These are phyloP conservation scores for Trichoderma simmonsii DNA, from an alignment of 2,329 filamentous ascomycete species.

Conservation along the genomic window DNA sequence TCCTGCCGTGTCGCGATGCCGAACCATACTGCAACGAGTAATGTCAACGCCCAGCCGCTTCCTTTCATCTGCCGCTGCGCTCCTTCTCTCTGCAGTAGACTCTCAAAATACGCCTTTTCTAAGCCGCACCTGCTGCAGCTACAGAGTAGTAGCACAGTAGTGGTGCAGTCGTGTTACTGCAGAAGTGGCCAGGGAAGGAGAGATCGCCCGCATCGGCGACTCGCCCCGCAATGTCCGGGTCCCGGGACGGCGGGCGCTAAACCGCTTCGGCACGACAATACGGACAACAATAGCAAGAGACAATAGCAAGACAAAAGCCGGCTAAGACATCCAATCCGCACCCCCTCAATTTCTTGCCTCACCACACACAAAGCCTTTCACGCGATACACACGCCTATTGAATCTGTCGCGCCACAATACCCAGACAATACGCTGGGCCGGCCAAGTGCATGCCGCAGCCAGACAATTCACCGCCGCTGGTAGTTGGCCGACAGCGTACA, in stretches of 20 bases:
- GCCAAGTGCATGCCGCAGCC: neutral
- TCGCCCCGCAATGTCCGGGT: conserved; percentile 19
- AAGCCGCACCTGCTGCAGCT: neutral
- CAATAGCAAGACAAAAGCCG: conserved; percentile 30
- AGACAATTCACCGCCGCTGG: neutral
- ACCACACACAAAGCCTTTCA: neutral
- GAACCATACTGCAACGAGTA: neutral
- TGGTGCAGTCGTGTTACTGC: neutral
- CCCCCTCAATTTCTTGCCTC: neutral
- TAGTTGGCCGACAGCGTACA: neutral
- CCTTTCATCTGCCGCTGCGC: neutral
- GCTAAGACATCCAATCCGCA: neutral
- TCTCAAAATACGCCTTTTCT: neutral
- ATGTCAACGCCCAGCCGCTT: neutral
- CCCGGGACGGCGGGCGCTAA: conserved; percentile 29
- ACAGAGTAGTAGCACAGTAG: neutral
- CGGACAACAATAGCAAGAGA: conserved; percentile 35
- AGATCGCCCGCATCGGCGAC: conserved; percentile 13
- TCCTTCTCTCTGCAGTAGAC: neutral
- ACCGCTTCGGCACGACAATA: conserved; percentile 28
- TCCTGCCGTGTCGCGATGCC: neutral
- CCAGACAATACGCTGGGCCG: conserved; percentile 14
- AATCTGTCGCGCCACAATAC: conserved; percentile 2
- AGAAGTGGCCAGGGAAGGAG: neutral
- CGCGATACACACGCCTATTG: neutral